These are phyloP conservation scores for Kazachstania kunashirensis DNA, from an alignment of 805 yeast genomes.

Conservation along the genomic window DNA sequence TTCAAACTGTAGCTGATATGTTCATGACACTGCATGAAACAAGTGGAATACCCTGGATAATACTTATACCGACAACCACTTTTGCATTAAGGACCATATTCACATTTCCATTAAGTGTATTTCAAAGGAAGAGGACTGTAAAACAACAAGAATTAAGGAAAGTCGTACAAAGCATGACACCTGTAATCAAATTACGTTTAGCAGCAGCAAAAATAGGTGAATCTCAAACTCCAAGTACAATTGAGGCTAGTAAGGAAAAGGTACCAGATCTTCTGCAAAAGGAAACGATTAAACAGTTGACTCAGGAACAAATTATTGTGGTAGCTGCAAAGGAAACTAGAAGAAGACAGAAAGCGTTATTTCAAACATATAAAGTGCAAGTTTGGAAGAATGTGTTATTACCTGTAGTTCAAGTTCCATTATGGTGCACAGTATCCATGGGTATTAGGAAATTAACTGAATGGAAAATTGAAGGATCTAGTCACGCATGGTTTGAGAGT, in stretches of 20 bases:
- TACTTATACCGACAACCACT: constrained; percentile 65
- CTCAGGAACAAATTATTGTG: constrained; percentile 69
- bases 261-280: constrained; percentile 11
- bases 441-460: constrained; percentile 72
- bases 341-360: constrained; percentile 63
- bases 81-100: constrained; percentile 51
- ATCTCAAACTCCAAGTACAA: background rate
- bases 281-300: constrained; percentile 31
- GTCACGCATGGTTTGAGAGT: constrained; percentile 30
- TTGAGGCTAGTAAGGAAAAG: constrained; percentile 12
- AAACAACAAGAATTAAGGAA: constrained; percentile 68
- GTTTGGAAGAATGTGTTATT: constrained; percentile 69
- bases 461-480: constrained; percentile 28
- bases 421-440: constrained; percentile 73
- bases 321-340: constrained; percentile 70
- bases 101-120: constrained; percentile 71
- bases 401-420: constrained; percentile 77
- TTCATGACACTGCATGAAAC: constrained; percentile 35
- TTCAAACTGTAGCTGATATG: constrained; percentile 18
- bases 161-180: constrained; percentile 61
- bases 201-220: constrained; percentile 29
- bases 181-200: constrained; percentile 50
- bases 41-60: constrained; percentile 77
- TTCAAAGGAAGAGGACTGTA: constrained; percentile 58
- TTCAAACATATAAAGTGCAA: constrained; percentile 57